Conservation (phyloP, 441 rosid species). For the Gossypium gossypioides region DNA sequence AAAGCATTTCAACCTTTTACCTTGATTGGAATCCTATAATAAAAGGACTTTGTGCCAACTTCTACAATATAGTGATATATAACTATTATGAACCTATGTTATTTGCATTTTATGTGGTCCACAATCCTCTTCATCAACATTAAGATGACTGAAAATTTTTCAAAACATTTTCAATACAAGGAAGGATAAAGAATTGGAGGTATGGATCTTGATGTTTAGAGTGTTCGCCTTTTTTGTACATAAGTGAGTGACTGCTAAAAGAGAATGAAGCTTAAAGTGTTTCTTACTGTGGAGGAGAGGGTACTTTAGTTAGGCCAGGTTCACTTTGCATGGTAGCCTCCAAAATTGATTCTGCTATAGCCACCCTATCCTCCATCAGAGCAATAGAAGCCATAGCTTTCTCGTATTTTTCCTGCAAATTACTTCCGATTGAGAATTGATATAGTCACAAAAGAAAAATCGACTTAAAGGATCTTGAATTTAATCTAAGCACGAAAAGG, state of each 20-base stretch:
- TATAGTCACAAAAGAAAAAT: not conserved
- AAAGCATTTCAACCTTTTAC: no score
- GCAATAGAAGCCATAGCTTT: conserved; percentile 39
- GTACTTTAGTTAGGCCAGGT: conserved; percentile 45
- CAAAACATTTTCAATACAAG: not conserved
- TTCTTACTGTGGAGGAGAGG: conserved; percentile 42
- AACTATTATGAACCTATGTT: no score
- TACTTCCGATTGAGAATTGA: conserved; percentile 5
- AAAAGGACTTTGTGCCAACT: no score
- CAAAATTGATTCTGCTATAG: conserved; percentile 56
- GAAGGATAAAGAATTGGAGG: not conserved
- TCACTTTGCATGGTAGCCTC: conserved; percentile 61
- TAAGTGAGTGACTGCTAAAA: not conserved
- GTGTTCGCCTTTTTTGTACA: not conserved
- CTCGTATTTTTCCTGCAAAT: conserved; percentile 54
- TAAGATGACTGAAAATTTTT: not conserved
- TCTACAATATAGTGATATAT: no score
- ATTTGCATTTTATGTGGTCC: no score
- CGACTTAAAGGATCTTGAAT: not conserved
- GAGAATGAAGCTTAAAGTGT: not conserved
- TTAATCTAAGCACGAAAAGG: not conserved
- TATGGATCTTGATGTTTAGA: not conserved
- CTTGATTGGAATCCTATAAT: no score
- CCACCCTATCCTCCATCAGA: conserved; percentile 52
- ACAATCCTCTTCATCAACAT: not conserved